Conservation (phyloP, 352 stramenopile genomes). For the Phytophthora uliginosa region DNA sequence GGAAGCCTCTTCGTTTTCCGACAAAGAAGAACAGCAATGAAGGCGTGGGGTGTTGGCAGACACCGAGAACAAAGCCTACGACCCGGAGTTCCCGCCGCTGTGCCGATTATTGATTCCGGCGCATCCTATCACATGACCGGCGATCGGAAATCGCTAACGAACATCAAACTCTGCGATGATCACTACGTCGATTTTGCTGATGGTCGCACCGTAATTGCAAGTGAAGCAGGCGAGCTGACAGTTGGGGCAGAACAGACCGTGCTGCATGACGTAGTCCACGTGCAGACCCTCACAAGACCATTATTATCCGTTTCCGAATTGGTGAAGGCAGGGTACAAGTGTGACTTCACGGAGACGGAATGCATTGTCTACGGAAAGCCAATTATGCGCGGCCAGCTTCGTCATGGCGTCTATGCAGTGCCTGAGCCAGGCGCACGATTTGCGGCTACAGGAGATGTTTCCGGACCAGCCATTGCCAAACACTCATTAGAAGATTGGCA, state of each 20-base stretch:
- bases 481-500: constrained; percentile 13
- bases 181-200: constrained; percentile 1
- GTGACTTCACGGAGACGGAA: not conserved
- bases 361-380: not conserved
- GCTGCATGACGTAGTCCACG: not conserved
- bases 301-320: constrained; percentile 7
- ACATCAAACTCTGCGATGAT: not conserved
- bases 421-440: not conserved
- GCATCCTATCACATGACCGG: constrained; percentile 16
- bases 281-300: not conserved
- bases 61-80: constrained; percentile 13
- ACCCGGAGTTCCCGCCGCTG: not conserved
- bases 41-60: constrained; percentile 5
- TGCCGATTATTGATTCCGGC: constrained; percentile 1
- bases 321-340: not conserved
- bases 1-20: not conserved
- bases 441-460: not conserved
- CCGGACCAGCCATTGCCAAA: not conserved
- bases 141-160: not conserved
- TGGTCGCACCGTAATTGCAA: not conserved
- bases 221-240: constrained; percentile 1
- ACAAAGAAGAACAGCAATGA: constrained; percentile 3
- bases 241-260: not conserved
- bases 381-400: not conserved
- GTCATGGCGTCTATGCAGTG: not conserved